Percentiles rank a stretch among this genome's conserved stretches.
These are phyloP conservation scores for Apophysomyces elegans DNA, from an alignment of 371 early-diverging fungal genomes.

Conservation along the genomic window DNA sequence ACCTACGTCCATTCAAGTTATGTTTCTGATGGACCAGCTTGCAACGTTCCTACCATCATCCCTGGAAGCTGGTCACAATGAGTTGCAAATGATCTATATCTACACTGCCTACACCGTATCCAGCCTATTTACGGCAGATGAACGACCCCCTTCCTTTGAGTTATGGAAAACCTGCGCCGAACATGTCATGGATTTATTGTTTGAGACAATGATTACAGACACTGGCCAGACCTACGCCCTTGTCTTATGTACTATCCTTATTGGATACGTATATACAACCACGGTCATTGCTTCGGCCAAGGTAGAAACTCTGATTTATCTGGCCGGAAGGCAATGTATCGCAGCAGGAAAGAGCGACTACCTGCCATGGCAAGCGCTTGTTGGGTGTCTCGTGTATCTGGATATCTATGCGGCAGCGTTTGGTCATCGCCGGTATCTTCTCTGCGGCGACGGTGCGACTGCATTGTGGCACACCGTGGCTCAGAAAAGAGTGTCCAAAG, in stretches of 20 bases:
- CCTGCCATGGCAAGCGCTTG: constrained; percentile 23
- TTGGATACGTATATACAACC: constrained; percentile 24
- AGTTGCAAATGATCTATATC: not conserved
- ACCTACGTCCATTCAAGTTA: not conserved
- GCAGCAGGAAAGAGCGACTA: not conserved
- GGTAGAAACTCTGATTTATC: constrained; percentile 10
- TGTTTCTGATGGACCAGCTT: not conserved
- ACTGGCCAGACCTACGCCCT: constrained; percentile 12
- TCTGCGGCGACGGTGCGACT: constrained; percentile 19
- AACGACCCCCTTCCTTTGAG: not conserved
- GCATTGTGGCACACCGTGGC: constrained; percentile 19
- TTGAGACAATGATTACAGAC: constrained; percentile 18
- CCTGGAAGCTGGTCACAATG: not conserved
- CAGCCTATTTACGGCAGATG: not conserved
- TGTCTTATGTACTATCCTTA: constrained; percentile 17
- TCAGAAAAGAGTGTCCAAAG: constrained; percentile 9
- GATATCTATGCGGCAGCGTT: constrained; percentile 31
- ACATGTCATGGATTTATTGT: constrained; percentile 12
- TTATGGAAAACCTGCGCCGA: constrained; percentile 20
- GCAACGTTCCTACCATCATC: not conserved
- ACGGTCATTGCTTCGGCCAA: constrained; percentile 8
- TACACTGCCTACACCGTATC: constrained; percentile 9
- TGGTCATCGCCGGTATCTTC: constrained; percentile 13
- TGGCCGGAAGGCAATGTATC: not conserved
- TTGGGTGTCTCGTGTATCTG: constrained; percentile 21